phyloP scores from a whole-genome alignment of 2,329 filamentous ascomycete species.

The Neonectria hederae region DNA sequence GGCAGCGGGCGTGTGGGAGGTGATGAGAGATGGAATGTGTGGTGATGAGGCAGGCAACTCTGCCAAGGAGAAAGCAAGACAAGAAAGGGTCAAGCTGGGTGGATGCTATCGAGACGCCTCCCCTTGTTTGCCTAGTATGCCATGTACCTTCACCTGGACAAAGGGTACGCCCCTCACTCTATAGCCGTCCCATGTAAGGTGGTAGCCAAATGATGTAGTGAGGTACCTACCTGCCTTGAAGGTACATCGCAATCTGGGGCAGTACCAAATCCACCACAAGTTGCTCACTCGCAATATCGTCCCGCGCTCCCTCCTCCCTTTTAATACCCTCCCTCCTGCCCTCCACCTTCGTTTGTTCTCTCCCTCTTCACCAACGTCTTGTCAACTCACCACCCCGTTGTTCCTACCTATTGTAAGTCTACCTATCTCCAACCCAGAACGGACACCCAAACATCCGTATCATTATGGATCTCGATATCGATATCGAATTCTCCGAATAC shows the following conservation, averaged over 20 bases:
- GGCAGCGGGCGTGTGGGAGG: background rate
- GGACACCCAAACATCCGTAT: background rate
- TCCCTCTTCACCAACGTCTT: constrained; percentile 22
- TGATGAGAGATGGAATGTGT: background rate
- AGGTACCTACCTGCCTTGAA: background rate
- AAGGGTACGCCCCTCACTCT: background rate
- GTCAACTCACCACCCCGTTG: constrained; percentile 25
- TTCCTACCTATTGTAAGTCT: constrained; percentile 23
- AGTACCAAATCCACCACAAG: constrained; percentile 25
- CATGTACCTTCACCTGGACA: background rate
- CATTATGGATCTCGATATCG: background rate
- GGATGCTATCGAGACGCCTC: background rate
- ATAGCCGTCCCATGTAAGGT: background rate
- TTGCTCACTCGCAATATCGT: constrained; percentile 10
- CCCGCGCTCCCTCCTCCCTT: constrained; percentile 10
- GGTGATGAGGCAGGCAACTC: background rate
- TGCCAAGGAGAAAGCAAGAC: background rate
- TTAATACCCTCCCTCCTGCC: constrained; percentile 21
- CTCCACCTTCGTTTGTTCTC: constrained; percentile 8
- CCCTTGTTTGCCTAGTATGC: background rate
- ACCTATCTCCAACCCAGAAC: background rate
- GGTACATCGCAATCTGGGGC: constrained; percentile 25
- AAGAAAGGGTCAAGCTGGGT: background rate
- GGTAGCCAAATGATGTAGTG: background rate
- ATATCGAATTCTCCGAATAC: background rate